Percentiles rank a stretch among this genome's conserved stretches.
Conservation (phyloP, 495 filamentous ascomycete species). For the Astrocystis sublimbata region DNA sequence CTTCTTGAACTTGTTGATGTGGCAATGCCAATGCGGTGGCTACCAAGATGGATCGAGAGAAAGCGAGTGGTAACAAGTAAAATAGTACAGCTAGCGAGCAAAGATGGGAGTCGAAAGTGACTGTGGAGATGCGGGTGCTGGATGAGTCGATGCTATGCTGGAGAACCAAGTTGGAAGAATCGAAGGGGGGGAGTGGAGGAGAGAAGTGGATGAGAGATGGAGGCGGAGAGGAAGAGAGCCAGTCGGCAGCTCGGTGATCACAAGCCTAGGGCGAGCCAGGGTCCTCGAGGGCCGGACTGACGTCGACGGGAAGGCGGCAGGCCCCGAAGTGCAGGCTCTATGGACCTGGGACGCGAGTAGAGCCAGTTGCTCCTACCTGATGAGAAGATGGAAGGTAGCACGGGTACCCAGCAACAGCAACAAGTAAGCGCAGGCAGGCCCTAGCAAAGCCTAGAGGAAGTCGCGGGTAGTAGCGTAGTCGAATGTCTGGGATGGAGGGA, state of each 20-base stretch:
- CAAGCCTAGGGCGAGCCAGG: background rate
- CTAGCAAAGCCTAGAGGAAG: slow-evolving; percentile 5
- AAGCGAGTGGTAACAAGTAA: slow-evolving; percentile 55
- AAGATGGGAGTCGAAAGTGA: slow-evolving; percentile 52
- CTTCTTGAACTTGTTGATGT: slow-evolving; percentile 26
- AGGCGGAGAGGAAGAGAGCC: slow-evolving; percentile 3
- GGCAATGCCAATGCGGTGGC: slow-evolving; percentile 40
- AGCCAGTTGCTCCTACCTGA: background rate
- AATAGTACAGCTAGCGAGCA: slow-evolving; percentile 58
- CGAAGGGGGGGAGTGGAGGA: slow-evolving; percentile 25
- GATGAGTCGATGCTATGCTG: slow-evolving; percentile 53
- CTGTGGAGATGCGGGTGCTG: slow-evolving; percentile 41
- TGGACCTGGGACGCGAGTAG: too few species aligned
- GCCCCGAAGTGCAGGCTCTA: background rate
- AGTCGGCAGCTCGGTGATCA: background rate
- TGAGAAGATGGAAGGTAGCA: slow-evolving; percentile 1
- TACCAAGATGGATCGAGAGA: slow-evolving; percentile 51
- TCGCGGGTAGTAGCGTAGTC: background rate
- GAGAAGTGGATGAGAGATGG: background rate
- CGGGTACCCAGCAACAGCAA: background rate
- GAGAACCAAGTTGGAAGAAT: slow-evolving; percentile 43
- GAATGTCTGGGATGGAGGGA: too few species aligned
- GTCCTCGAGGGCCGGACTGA: background rate
- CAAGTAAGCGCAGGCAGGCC: slow-evolving; percentile 11
- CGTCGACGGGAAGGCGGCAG: slow-evolving; percentile 1